phyloP scores from a whole-genome alignment of 2,329 filamentous ascomycete genomes.

The Xylaria sp. region DNA sequence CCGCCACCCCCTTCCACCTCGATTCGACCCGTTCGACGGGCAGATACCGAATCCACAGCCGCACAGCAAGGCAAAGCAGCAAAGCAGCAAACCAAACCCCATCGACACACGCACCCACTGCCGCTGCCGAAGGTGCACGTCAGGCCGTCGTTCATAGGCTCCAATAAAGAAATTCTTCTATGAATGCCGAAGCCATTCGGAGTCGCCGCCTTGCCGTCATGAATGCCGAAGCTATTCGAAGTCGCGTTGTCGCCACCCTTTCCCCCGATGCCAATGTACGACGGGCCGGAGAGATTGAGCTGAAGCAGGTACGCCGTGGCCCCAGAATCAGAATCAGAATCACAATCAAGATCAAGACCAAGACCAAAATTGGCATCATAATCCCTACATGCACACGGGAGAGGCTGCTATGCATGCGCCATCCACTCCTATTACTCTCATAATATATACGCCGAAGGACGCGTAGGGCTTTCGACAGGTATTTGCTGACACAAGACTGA shows the following conservation, averaged over 20 bases:
- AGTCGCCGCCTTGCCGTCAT: slow-evolving; percentile 71
- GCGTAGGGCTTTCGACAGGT: slow-evolving; percentile 9
- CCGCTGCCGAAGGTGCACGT: too few relatives aligned
- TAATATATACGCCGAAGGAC: slow-evolving; percentile 4
- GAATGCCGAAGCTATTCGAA: slow-evolving; percentile 75
- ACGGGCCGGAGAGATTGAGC: slow-evolving; percentile 76
- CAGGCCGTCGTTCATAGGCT: too few relatives aligned
- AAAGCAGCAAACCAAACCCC: background rate
- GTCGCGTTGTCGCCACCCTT: slow-evolving; percentile 76
- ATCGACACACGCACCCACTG: background rate
- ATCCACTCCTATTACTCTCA: slow-evolving; percentile 5
- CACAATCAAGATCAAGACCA: too few relatives aligned
- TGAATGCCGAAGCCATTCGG: slow-evolving; percentile 76
- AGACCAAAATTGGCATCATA: too few relatives aligned
- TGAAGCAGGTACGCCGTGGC: slow-evolving; percentile 69
- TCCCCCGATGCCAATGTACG: slow-evolving; percentile 74
- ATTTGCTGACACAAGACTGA: slow-evolving; percentile 20
- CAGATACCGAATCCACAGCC: background rate
- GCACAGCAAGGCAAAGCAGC: background rate
- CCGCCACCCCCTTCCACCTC: background rate
- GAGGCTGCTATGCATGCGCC: slow-evolving; percentile 28
- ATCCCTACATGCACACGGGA: slow-evolving; percentile 4
- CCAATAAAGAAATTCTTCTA: too few relatives aligned
- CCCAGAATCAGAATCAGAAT: too few relatives aligned
- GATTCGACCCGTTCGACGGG: slow-evolving; percentile 11